Evolutionary conservation across 73 alveolate species (phyloP), one percentile per base, ranked within the genome.

Genomic region (Symbiodinium natans): DNA sequence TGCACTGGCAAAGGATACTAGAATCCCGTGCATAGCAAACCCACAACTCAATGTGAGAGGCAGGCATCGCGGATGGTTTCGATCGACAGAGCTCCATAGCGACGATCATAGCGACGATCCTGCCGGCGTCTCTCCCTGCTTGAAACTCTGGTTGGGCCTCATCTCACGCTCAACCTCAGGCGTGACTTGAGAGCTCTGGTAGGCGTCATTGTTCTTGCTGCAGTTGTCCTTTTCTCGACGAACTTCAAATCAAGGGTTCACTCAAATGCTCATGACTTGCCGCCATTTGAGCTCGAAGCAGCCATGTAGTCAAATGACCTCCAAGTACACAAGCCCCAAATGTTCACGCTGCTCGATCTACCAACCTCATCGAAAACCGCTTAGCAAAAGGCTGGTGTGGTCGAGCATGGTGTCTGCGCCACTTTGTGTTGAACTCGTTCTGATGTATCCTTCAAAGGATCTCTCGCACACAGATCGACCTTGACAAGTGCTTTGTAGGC

Each of bases 291-390:
- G 95, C 39, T 39, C 33, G 6, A 25, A 48, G 73, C 95, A 8
- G 95, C 86, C 73, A 88, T 54, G 71, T 38, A 68, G 86, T 88
- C 95, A 88, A 88, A 88, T 38, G 95, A 82, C 93, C 93, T 86
- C n/a, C 92, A 25, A 3, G 40, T 41, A n/a, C 43, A 15, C 29
- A n/a, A n/a, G n/a, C n/a, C n/a, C n/a, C n/a, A n/a, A n/a, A n/a
- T n/a, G n/a, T n/a, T n/a, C n/a, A n/a, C n/a, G n/a, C n/a, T n/a
- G n/a, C n/a, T n/a, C n/a, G n/a, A n/a, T n/a, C n/a, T n/a, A n/a
- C n/a, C n/a, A n/a, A n/a, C 42, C 7, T 11, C 40, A 33, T 11
- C 43, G 36, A 25, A 25, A 48, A n/a, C 13, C 7, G 21, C 56
- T 80, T 3, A 13, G 88, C 31, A 23, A 33, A 21, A 0, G 56